Evolutionary conservation across 2,329 filamentous ascomycete genomes (phyloP).

Genomic region (Ophiostoma piceae): DNA sequence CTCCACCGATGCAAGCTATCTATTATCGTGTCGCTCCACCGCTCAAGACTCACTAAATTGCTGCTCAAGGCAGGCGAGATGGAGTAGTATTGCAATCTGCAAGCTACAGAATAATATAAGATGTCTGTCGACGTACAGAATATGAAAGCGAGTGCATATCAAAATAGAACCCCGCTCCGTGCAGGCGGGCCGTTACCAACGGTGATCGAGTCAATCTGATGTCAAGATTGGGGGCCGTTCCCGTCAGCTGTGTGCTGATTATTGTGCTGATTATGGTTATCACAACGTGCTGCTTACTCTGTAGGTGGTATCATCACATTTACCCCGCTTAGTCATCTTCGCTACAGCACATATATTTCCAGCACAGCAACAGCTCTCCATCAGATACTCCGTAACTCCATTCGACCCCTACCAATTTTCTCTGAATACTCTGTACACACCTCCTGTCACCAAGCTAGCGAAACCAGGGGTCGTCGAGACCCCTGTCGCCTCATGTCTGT

Average conservation of each 20-base stretch:
- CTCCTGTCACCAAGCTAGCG: constrained; percentile 2
- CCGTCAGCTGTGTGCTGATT: background rate
- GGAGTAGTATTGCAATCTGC: too few relatives aligned
- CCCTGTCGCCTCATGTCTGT: constrained; percentile 12
- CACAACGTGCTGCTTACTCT: too few relatives aligned
- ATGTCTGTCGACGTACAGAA: too few relatives aligned
- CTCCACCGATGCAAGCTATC: background rate
- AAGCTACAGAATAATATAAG: too few relatives aligned
- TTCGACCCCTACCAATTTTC: background rate
- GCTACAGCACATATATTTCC: background rate
- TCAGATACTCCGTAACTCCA: background rate
- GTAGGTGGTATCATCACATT: background rate
- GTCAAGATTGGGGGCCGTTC: background rate
- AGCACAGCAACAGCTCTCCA: constrained; percentile 4
- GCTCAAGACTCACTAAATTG: background rate
- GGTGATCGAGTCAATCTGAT: background rate
- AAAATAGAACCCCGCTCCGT: too few relatives aligned
- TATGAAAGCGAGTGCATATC: too few relatives aligned
- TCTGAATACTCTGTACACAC: too few relatives aligned
- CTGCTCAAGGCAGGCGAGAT: too few relatives aligned
- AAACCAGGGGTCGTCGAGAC: constrained; percentile 10
- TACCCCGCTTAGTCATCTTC: background rate
- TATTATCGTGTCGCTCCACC: background rate
- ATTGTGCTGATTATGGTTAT: too few relatives aligned
- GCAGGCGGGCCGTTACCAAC: background rate